Evolutionary conservation across 345 rosid genomes (phyloP), one percentile per base, ranked within the genome.

Genomic region (Chamaenerion angustifolium): DNA sequence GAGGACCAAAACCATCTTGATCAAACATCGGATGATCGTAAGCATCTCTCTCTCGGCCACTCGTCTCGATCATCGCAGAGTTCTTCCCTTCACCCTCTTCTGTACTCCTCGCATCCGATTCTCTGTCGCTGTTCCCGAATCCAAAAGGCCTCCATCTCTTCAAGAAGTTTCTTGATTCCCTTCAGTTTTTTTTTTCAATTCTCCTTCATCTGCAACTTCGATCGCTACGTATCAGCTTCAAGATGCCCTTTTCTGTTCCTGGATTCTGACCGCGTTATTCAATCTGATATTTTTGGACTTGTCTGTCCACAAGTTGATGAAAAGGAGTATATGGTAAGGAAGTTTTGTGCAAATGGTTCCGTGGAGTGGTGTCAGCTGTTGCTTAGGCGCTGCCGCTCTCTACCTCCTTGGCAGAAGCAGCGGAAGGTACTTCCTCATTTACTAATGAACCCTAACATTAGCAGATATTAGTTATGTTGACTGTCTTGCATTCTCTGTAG

Each of bases 401-500:
- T 87, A 80, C 59, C 76, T 92, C 31, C 96, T 92, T 18, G 98
- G 98, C 62, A 70, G 83, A 61, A 83, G 93, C 69, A 80, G 96
- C 54, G 95, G 89, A 75, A 85, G 94, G 96, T 79, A 27, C 18
- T 18, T 15, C 11, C 17, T 41, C 6, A n/a, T 42, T 23, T n/a
- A n/a, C n/a, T n/a, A n/a, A n/a, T n/a, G n/a, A n/a, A n/a, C n/a
- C n/a, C n/a, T n/a, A n/a, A n/a, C n/a, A n/a, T n/a, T n/a, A n/a
- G n/a, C n/a, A n/a, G n/a, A n/a, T n/a, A n/a, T 12, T 6, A 19
- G 10, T 8, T 48, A 18, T 23, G n/a, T 16, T 27, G 52, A n/a
- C 13, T n/a, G n/a, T n/a, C n/a, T n/a, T n/a, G n/a, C n/a, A n/a
- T n/a, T n/a, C n/a, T n/a, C 23, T 31, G 37, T 31, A 31, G 37